Evolutionary conservation across 202 grass and related monocot species (phyloP).

Genomic region (Dendrocalamus latiflorus): DNA sequence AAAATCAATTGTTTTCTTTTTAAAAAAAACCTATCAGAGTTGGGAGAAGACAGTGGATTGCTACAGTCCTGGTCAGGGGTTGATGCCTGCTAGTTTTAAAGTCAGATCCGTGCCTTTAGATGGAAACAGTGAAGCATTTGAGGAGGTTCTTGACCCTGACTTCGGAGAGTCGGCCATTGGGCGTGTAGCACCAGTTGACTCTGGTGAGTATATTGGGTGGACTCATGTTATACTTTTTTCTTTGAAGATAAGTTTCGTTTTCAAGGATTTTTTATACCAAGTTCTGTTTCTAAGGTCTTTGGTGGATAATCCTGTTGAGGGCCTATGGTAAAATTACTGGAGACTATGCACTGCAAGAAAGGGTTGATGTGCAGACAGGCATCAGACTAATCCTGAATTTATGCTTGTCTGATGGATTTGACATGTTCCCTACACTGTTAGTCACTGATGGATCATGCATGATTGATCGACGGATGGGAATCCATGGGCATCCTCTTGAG

Average conservation of each 20-base stretch:
- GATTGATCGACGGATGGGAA: conserved; percentile 97
- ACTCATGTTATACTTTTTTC: background rate
- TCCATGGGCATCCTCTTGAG: conserved; percentile 97
- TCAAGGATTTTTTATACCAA: background rate
- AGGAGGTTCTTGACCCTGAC: too few species aligned
- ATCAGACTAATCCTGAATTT: conserved; percentile 88
- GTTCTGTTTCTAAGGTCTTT: conserved; percentile 56
- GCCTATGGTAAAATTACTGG: conserved; percentile 96
- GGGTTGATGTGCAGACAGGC: conserved; percentile 90
- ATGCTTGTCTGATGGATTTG: conserved; percentile 96
- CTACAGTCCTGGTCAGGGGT: too few species aligned
- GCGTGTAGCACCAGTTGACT: too few species aligned
- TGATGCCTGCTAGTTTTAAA: conserved; percentile 98
- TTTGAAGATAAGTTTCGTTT: background rate
- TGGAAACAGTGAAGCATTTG: too few species aligned
- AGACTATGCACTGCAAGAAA: conserved; percentile 87
- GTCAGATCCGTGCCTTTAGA: conserved; percentile 86
- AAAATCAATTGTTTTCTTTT: too few species aligned
- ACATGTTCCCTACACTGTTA: conserved; percentile 90
- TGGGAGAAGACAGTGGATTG: too few species aligned
- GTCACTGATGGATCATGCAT: conserved; percentile 99
- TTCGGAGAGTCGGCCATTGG: too few species aligned
- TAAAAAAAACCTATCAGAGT: too few species aligned
- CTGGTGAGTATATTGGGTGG: too few species aligned
- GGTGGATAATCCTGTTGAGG: conserved; percentile 90